These are phyloP conservation scores for Botrytis fabae DNA, from an alignment of 2,329 filamentous ascomycete species.

Conservation along the genomic window DNA sequence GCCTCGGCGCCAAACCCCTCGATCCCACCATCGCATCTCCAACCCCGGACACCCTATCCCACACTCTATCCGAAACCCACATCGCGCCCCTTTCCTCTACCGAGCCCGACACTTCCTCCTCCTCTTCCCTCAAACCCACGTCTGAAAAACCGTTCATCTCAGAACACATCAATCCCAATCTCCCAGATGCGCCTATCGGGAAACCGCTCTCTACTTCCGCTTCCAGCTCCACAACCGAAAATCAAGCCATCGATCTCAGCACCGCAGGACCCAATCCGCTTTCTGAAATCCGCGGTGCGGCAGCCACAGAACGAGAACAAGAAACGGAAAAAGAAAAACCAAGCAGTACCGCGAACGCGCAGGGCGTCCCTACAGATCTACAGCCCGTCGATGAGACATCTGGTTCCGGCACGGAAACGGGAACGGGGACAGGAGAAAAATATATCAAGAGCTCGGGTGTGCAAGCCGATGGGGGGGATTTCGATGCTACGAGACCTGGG, in stretches of 20 bases:
- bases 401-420: no score
- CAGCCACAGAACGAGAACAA: constrained; percentile 34
- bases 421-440: neutral
- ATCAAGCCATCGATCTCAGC: neutral
- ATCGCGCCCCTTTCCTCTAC: neutral
- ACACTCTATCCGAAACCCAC: neutral
- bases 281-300: constrained; percentile 36
- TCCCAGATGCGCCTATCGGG: neutral
- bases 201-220: neutral
- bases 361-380: neutral
- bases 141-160: neutral
- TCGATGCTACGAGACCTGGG: constrained; percentile 63
- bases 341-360: neutral
- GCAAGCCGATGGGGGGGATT: constrained; percentile 65
- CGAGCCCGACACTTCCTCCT: neutral
- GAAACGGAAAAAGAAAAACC: constrained; percentile 29
- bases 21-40: neutral
- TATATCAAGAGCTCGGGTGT: constrained; percentile 60
- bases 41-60: neutral
- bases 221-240: neutral
- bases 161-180: neutral
- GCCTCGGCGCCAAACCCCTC: neutral
- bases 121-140: neutral
- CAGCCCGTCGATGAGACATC: neutral
- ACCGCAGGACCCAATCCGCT: constrained; percentile 24